phyloP scores from a whole-genome alignment of 2,329 filamentous ascomycete genomes.

The Alternaria novae-zelandiae region DNA sequence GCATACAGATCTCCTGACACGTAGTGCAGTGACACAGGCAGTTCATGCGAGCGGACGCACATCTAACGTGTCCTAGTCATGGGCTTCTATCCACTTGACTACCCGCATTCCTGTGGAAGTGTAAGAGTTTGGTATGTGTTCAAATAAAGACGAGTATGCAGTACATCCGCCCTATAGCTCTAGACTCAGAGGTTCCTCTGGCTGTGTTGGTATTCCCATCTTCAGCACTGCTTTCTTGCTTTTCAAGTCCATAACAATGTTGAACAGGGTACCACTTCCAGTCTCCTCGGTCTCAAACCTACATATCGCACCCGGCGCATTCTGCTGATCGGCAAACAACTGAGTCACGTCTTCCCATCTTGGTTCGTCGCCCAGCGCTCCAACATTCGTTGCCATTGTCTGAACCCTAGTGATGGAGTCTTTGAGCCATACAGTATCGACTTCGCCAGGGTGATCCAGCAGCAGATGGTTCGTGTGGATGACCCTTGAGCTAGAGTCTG shows the following conservation, averaged over 20 bases:
- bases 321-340: constrained; percentile 52
- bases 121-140: background rate
- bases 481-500: constrained; percentile 44
- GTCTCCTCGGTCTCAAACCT: constrained; percentile 30
- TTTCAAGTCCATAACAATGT: constrained; percentile 47
- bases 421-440: constrained; percentile 52
- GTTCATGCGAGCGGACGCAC: background rate
- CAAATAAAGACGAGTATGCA: background rate
- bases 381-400: constrained; percentile 46
- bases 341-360: constrained; percentile 35
- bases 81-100: background rate
- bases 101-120: background rate
- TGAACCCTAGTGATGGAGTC: constrained; percentile 48
- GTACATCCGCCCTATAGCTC: constrained; percentile 16
- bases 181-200: constrained; percentile 33
- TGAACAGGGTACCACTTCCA: constrained; percentile 45
- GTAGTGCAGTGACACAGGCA: background rate
- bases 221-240: constrained; percentile 36
- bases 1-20: background rate
- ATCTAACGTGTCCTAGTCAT: background rate
- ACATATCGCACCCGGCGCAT: constrained; percentile 47
- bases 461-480: constrained; percentile 56
- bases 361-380: constrained; percentile 26
- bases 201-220: constrained; percentile 40
- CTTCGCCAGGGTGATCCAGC: constrained; percentile 44